Conservation (phyloP, 495 filamentous ascomycete genomes). For the Daldinia grandis region DNA sequence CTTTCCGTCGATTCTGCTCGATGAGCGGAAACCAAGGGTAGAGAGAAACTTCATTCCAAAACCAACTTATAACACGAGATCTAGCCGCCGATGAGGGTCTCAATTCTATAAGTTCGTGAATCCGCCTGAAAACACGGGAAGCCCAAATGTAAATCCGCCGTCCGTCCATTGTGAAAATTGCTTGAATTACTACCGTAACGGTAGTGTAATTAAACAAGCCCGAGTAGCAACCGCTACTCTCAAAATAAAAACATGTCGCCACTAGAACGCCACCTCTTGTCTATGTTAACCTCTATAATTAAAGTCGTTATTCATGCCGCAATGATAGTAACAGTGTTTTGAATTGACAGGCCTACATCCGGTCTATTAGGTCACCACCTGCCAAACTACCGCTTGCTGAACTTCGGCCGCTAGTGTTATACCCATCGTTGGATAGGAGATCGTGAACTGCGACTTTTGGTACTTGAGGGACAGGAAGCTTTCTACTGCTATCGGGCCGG, state of each 20-base stretch:
- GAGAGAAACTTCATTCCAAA: slow-evolving; percentile 30
- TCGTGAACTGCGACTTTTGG: slow-evolving; percentile 92
- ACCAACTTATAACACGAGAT: slow-evolving; percentile 40
- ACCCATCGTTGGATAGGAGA: slow-evolving; percentile 72
- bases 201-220: slow-evolving; percentile 40
- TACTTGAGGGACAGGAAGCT: slow-evolving; percentile 89
- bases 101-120: slow-evolving; percentile 48
- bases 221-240: slow-evolving; percentile 21
- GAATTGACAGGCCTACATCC: slow-evolving; percentile 37
- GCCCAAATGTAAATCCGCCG: slow-evolving; percentile 29
- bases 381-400: slow-evolving; percentile 58
- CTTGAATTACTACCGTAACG: slow-evolving; percentile 25
- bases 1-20: slow-evolving; percentile 21
- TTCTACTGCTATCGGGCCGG: slow-evolving; percentile 83
- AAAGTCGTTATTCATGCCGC: slow-evolving; percentile 45
- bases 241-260: slow-evolving; percentile 24
- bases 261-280: slow-evolving; percentile 41
- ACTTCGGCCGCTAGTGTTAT: slow-evolving; percentile 59
- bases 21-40: slow-evolving; percentile 31
- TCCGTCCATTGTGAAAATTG: slow-evolving; percentile 19
- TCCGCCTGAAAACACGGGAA: slow-evolving; percentile 34
- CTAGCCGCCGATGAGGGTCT: slow-evolving; percentile 46
- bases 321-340: slow-evolving; percentile 13
- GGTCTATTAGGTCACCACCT: slow-evolving; percentile 54
- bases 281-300: slow-evolving; percentile 46